Conservation (phyloP, 768 basidiomycete genomes). For the Lepiota brunneoincarnata region DNA sequence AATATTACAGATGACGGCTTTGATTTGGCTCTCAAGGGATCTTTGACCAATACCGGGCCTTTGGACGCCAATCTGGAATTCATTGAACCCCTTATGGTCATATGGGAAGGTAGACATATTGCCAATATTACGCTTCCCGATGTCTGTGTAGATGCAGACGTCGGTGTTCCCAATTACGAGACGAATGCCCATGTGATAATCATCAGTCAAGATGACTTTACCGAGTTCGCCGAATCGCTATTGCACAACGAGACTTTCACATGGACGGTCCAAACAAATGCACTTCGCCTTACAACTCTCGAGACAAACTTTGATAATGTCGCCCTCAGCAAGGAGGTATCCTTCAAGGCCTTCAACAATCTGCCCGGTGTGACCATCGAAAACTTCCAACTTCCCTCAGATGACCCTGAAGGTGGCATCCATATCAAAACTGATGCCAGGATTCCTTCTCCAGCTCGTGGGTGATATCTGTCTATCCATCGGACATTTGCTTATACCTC, state of each 20-base stretch:
- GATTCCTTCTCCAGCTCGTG: conserved; percentile 67
- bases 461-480: conserved; percentile 23
- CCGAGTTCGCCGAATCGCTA: conserved; percentile 61
- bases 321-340: conserved; percentile 53
- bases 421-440: conserved; percentile 63
- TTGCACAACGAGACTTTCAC: conserved; percentile 62
- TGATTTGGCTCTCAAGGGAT: conserved; percentile 55
- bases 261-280: conserved; percentile 70
- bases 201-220: conserved; percentile 53
- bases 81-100: conserved; percentile 58
- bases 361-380: conserved; percentile 69
- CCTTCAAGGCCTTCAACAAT: conserved; percentile 69
- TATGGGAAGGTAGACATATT: conserved; percentile 62
- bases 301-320: conserved; percentile 70
- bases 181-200: conserved; percentile 54
- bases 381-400: conserved; percentile 68
- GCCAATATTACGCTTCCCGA: conserved; percentile 62
- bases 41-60: conserved; percentile 61
- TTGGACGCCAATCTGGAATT: conserved; percentile 71
- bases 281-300: conserved; percentile 60
- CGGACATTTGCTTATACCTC: conserved; percentile 15
- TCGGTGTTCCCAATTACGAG: conserved; percentile 61
- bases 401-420: conserved; percentile 68
- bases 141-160: conserved; percentile 67
- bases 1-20: conserved; percentile 62